Evolutionary conservation across 305 asterid species (phyloP), one percentile per base, ranked within the genome.

Genomic region (Plantago lanceolata): DNA sequence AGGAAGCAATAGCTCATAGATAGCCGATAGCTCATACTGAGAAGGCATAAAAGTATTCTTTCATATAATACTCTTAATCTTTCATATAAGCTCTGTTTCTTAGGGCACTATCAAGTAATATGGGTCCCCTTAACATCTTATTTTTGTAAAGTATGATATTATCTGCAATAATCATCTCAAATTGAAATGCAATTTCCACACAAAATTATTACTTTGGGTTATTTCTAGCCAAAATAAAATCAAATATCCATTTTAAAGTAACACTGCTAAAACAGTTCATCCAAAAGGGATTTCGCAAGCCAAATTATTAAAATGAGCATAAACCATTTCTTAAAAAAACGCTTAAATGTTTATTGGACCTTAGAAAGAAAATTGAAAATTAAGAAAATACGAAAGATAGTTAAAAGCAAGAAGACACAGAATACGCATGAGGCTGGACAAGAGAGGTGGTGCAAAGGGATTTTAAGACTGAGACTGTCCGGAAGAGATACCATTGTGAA

Each of bases 401-500:
- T 24, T 17, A 49, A 5, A 21, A 49, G 18, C 19, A 49, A 49
- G 55, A 49, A 6, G 13, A 6, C 12, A 16, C 20, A 40, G 1
- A 59, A 9, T 26, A 59, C 2, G 15, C 40, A 48, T 15, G 60
- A 6, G 52, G 20, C 3, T 28, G 49, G 13, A 43, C 12, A 16
- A 19, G 13, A 59, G 21, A 44, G 19, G 67, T 18, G 19, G 67
- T 18, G 40, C 60, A 45, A 5, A 54, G 59, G 37, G 28, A 12
- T 50, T 43, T 21, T 6, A 28, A 72, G 18, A n/a, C 20, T 24
- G 47, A 26, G 51, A 29, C 14, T 59, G 26, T 8, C 33, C 53
- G 61, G 59, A 48, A 33, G 68, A 56, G 35, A 35, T 83, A 90
- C 97, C 94, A 81, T 86, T 16, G 94, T 74, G 73, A 88, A 85